Conservation (phyloP, 305 asterid species). For the Fraxinus sp. region DNA sequence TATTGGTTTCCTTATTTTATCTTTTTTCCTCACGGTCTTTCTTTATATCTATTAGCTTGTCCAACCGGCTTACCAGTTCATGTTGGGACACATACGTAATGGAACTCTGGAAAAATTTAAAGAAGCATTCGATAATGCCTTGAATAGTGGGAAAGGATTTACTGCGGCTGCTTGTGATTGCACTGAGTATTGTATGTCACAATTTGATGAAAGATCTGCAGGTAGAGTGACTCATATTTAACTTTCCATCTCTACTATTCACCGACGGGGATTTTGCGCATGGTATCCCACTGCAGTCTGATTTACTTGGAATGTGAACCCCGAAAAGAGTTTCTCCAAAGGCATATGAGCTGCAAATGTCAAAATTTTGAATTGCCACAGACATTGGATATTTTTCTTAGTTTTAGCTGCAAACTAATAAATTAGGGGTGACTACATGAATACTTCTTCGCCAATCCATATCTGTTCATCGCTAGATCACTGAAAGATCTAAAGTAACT, state of each 20-base stretch:
- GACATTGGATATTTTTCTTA: background rate
- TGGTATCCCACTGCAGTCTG: slow-evolving; percentile 14
- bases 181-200: slow-evolving; percentile 43
- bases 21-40: background rate
- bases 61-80: slow-evolving; percentile 82
- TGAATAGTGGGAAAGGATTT: slow-evolving; percentile 81
- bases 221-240: slow-evolving; percentile 44
- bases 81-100: slow-evolving; percentile 90
- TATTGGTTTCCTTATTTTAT: background rate
- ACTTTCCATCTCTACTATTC: slow-evolving; percentile 8
- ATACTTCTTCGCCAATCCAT: background rate
- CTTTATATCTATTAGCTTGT: slow-evolving; percentile 59
- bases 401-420: background rate
- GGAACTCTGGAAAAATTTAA: slow-evolving; percentile 74
- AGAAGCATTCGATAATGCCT: slow-evolving; percentile 63
- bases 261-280: slow-evolving; percentile 8
- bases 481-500: background rate
- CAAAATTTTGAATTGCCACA: slow-evolving; percentile 10
- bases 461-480: background rate
- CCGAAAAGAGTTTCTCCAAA: background rate
- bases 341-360: background rate
- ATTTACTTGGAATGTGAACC: slow-evolving; percentile 19
- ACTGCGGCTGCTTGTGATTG: slow-evolving; percentile 80
- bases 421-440: background rate
- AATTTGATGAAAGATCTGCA: slow-evolving; percentile 68